Percentiles rank a stretch among this genome's conserved stretches.
Conservation (phyloP, 805 yeast genomes). For the Saccharomycopsis malanga region DNA sequence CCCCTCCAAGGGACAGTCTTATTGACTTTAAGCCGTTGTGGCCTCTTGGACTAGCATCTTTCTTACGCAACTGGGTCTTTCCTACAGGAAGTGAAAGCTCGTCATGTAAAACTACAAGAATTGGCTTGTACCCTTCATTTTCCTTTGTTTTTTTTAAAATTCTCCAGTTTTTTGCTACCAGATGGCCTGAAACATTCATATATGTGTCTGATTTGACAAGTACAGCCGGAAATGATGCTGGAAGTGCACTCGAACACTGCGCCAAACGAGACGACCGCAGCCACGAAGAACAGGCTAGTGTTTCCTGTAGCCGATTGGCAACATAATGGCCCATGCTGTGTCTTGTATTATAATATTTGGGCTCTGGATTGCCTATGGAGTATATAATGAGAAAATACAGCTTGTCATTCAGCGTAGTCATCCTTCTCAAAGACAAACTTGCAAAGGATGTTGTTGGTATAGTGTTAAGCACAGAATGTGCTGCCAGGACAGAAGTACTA, state of each 20-base stretch:
- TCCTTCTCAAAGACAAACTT: too few species aligned
- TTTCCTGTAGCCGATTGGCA: constrained; percentile 4
- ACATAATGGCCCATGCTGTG: constrained; percentile 17
- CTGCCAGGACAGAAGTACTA: too few species aligned
- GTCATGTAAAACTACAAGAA: constrained; percentile 61
- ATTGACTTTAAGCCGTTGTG: constrained; percentile 78
- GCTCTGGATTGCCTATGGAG: constrained; percentile 19
- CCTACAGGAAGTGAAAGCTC: constrained; percentile 68
- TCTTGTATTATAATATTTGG: constrained; percentile 12
- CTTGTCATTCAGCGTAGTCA: too few species aligned
- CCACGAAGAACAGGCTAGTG: constrained; percentile 7
- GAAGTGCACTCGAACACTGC: not conserved
- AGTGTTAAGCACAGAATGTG: too few species aligned
- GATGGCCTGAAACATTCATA: constrained; percentile 16
- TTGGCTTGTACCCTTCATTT: constrained; percentile 16
- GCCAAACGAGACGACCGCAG: too few species aligned
- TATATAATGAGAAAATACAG: constrained; percentile 8
- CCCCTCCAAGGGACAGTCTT: constrained; percentile 35
- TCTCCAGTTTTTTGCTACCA: not conserved
- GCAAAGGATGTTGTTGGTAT: too few species aligned
- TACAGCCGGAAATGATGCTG: constrained; percentile 1
- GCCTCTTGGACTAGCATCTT: constrained; percentile 64
- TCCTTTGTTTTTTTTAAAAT: not conserved
- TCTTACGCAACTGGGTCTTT: constrained; percentile 51
- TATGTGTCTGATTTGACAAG: constrained; percentile 9